These are phyloP conservation scores for Shiraia bambusicola DNA, from an alignment of 2,329 filamentous ascomycete genomes.

Conservation along the genomic window DNA sequence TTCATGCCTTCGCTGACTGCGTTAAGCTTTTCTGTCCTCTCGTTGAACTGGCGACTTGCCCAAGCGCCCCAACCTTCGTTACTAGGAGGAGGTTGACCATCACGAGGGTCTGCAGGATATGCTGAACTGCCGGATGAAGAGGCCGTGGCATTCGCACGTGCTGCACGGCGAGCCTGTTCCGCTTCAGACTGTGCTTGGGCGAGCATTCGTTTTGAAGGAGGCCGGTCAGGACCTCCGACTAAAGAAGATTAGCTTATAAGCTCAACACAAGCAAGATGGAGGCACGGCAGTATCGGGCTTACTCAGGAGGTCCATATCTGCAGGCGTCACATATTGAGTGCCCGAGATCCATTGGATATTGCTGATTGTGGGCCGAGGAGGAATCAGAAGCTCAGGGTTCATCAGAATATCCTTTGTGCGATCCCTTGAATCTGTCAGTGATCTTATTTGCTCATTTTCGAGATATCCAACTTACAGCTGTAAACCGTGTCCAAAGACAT, in stretches of 20 bases:
- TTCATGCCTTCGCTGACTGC: slow-evolving; percentile 85
- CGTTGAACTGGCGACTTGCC: slow-evolving; percentile 81
- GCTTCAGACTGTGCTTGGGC: slow-evolving; percentile 77
- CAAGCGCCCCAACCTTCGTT: slow-evolving; percentile 70
- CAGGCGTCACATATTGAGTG: slow-evolving; percentile 83
- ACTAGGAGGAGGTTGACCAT: slow-evolving; percentile 8
- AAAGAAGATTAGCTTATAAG: slow-evolving; percentile 5
- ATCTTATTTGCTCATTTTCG: neutral
- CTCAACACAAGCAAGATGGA: neutral
- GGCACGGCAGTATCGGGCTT: slow-evolving; percentile 18
- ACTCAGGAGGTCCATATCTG: slow-evolving; percentile 84
- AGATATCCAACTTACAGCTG: slow-evolving; percentile 53
- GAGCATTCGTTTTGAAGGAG: slow-evolving; percentile 84
- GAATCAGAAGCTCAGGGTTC: slow-evolving; percentile 72
- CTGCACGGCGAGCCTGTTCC: slow-evolving; percentile 52
- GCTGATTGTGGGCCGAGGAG: slow-evolving; percentile 86
- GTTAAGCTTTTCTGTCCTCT: slow-evolving; percentile 83
- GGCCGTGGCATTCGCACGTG: slow-evolving; percentile 34
- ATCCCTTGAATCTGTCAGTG: slow-evolving; percentile 36
- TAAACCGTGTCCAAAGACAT: slow-evolving; percentile 77
- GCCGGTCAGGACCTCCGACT: slow-evolving; percentile 83
- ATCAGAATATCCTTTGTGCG: slow-evolving; percentile 69
- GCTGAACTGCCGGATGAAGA: slow-evolving; percentile 39
- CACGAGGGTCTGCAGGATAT: slow-evolving; percentile 22
- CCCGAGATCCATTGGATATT: slow-evolving; percentile 96